These are phyloP conservation scores for Arachis stenosperma DNA, from an alignment of 306 rosid species.

Conservation along the genomic window DNA sequence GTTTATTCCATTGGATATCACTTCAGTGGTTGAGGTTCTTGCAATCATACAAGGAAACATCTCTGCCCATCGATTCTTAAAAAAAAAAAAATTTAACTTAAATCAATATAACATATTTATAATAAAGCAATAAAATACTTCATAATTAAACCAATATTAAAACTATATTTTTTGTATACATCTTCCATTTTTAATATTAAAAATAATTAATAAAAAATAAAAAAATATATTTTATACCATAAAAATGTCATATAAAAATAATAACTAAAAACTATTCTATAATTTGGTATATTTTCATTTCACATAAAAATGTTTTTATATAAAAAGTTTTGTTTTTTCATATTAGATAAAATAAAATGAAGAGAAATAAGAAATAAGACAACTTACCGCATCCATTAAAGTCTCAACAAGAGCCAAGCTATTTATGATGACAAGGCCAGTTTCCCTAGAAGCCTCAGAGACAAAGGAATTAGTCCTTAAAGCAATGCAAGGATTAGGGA, in stretches of 20 bases:
- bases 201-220: too few species aligned
- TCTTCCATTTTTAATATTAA: too few species aligned
- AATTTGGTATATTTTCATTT: too few species aligned
- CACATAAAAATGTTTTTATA: too few species aligned
- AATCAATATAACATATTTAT: not conserved
- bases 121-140: not conserved
- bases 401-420: slow-evolving; percentile 90
- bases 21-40: slow-evolving; percentile 73
- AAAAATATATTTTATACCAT: too few species aligned
- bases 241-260: too few species aligned
- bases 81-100: not conserved
- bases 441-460: slow-evolving; percentile 80
- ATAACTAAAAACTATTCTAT: too few species aligned
- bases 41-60: slow-evolving; percentile 92
- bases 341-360: too few species aligned
- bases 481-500: slow-evolving; percentile 81
- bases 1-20: slow-evolving; percentile 81
- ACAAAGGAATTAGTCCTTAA: slow-evolving; percentile 82
- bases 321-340: too few species aligned
- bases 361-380: not conserved
- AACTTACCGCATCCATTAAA: slow-evolving; percentile 80
- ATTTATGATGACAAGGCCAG: slow-evolving; percentile 88
- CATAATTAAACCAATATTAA: not conserved
- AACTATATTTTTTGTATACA: too few species aligned
- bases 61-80: slow-evolving; percentile 89